phyloP scores from a whole-genome alignment of 2,329 filamentous ascomycete genomes.

The Verticillium zaregamsianum region DNA sequence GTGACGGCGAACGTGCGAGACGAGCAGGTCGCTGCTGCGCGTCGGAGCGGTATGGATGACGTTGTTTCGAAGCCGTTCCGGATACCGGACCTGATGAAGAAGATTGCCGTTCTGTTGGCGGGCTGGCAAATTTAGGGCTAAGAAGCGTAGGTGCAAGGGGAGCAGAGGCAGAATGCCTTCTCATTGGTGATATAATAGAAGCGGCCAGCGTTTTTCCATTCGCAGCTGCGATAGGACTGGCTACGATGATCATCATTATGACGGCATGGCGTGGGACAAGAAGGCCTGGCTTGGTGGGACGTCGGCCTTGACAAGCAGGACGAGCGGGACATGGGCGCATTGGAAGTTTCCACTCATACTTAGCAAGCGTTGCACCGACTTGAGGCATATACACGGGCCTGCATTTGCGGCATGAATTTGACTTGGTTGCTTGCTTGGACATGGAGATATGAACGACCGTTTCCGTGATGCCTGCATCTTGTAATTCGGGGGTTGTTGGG shows the following conservation, averaged over 20 bases:
- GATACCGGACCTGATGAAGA: constrained; percentile 39
- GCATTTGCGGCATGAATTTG: not conserved
- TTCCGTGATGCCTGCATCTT: no score
- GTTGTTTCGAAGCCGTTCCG: constrained; percentile 56
- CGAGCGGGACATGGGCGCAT: not conserved
- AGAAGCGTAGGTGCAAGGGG: constrained; percentile 13
- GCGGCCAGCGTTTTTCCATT: not conserved
- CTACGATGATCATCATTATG: not conserved
- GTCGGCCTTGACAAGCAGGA: not conserved
- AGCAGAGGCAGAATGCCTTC: constrained; percentile 15
- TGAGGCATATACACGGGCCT: not conserved
- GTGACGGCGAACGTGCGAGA: constrained; percentile 41
- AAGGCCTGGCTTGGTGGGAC: not conserved
- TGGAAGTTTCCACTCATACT: not conserved
- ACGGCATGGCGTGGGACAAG: not conserved
- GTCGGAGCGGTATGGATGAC: constrained; percentile 39
- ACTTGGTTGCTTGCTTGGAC: not conserved
- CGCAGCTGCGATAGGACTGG: not conserved
- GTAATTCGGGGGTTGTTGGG: no score
- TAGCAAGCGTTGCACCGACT: not conserved
- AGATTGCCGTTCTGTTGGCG: constrained; percentile 27
- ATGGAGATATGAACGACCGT: no score
- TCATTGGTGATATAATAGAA: not conserved
- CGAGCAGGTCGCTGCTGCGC: constrained; percentile 33
- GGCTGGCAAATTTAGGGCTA: no score